A percentile compares a stretch with the other conserved stretches of the same genome.
Conservation (phyloP, 2,329 filamentous ascomycete species). For the Clarireedia hainanense region DNA sequence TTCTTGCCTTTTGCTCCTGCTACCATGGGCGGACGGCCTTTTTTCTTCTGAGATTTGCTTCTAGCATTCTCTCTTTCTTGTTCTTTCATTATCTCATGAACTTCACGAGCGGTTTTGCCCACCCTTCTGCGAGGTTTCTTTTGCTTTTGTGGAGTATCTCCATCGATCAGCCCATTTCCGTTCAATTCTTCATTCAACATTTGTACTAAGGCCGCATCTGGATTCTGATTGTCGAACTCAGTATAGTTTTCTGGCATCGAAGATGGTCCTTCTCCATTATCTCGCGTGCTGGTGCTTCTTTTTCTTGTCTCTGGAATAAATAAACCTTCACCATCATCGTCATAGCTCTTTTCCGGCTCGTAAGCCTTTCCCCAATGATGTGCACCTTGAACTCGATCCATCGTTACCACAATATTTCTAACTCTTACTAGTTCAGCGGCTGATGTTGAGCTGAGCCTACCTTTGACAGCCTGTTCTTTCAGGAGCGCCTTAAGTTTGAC, state of each 20-base stretch:
- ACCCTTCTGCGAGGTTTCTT: constrained; percentile 16
- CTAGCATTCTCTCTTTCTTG: constrained; percentile 16
- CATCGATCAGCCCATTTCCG: background rate
- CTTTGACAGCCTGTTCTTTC: background rate
- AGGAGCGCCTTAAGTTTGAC: background rate
- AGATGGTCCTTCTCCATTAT: constrained; percentile 5
- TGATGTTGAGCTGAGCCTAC: background rate
- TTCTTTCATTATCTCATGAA: constrained; percentile 6
- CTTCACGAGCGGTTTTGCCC: constrained; percentile 19
- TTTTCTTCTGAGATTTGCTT: constrained; percentile 17
- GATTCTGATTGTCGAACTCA: background rate
- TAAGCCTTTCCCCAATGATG: background rate
- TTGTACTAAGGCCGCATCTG: background rate
- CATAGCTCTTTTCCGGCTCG: background rate
- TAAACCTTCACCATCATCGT: constrained; percentile 11
- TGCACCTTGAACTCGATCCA: background rate
- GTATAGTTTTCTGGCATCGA: background rate
- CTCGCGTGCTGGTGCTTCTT: background rate
- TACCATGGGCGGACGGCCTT: background rate
- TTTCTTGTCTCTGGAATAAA: constrained; percentile 14
- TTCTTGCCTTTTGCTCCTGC: background rate
- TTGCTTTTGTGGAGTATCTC: constrained; percentile 1
- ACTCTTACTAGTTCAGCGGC: background rate
- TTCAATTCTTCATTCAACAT: constrained; percentile 15
- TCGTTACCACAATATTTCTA: background rate